A percentile compares a stretch with the other conserved stretches of the same genome.
Conservation (phyloP, 495 filamentous ascomycete species). For the Lophiotrema nucula region DNA sequence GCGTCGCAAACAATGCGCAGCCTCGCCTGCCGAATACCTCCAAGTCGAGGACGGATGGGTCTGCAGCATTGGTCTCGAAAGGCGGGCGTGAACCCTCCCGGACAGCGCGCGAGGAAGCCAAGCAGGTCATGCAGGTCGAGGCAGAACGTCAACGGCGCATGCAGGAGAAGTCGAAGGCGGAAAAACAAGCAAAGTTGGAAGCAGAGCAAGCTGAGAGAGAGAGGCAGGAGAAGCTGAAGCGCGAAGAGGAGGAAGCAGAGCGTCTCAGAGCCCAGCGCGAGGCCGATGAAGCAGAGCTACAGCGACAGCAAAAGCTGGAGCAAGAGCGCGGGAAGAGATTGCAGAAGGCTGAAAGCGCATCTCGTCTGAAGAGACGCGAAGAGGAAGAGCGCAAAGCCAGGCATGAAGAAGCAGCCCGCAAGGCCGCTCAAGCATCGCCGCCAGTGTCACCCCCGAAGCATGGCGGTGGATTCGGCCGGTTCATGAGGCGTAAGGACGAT, state of each 20-base stretch:
- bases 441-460: slow-evolving; percentile 24
- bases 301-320: slow-evolving; percentile 27
- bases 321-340: slow-evolving; percentile 19
- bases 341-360: slow-evolving; percentile 17
- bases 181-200: slow-evolving; percentile 26
- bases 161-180: slow-evolving; percentile 27
- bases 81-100: slow-evolving; percentile 11
- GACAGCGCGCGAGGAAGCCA: slow-evolving; percentile 30
- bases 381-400: slow-evolving; percentile 27
- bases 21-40: slow-evolving; percentile 11
- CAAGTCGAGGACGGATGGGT: slow-evolving; percentile 7
- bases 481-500: slow-evolving; percentile 24
- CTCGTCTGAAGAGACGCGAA: slow-evolving; percentile 9
- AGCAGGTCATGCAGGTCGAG: slow-evolving; percentile 32
- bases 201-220: slow-evolving; percentile 24
- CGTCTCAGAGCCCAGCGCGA: slow-evolving; percentile 21
- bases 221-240: slow-evolving; percentile 17
- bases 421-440: slow-evolving; percentile 13
- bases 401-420: slow-evolving; percentile 13
- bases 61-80: slow-evolving; percentile 1
- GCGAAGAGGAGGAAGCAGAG: slow-evolving; percentile 28
- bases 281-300: slow-evolving; percentile 20
- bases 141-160: slow-evolving; percentile 31
- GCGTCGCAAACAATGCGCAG: slow-evolving; percentile 10
- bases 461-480: slow-evolving; percentile 23